Conservation (phyloP, 257 asterid species). For the Catharanthus roseus region DNA sequence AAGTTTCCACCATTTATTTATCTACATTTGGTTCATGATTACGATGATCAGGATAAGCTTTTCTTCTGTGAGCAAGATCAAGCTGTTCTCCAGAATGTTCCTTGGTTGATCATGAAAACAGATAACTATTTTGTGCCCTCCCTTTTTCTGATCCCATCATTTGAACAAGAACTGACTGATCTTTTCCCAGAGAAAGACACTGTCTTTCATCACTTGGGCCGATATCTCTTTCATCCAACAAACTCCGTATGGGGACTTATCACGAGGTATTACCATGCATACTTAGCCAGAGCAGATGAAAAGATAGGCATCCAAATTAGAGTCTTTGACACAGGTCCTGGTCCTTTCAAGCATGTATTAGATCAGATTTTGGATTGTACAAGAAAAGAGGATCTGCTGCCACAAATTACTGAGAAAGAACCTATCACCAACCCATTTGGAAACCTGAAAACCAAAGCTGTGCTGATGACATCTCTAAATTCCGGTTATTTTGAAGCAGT, state of each 20-base stretch:
- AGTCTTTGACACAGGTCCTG: constrained; percentile 32
- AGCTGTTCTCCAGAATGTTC: constrained; percentile 30
- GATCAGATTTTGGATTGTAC: constrained; percentile 60
- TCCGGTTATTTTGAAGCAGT: constrained; percentile 49
- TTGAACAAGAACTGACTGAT: constrained; percentile 40
- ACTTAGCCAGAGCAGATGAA: constrained; percentile 49
- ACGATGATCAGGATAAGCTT: constrained; percentile 46
- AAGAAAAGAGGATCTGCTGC: constrained; percentile 43
- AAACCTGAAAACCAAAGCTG: constrained; percentile 33
- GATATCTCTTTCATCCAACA: constrained; percentile 72
- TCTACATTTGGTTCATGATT: constrained; percentile 66
- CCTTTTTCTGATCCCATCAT: constrained; percentile 58
- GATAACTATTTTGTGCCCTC: constrained; percentile 66
- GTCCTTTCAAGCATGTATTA: constrained; percentile 41
- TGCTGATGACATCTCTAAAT: constrained; percentile 52
- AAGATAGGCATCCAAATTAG: constrained; percentile 59
- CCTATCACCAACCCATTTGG: constrained; percentile 10
- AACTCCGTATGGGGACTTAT: constrained; percentile 57
- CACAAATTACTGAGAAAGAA: constrained; percentile 26
- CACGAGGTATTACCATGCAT: constrained; percentile 53
- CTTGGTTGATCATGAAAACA: constrained; percentile 59
- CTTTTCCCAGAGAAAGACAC: constrained; percentile 66
- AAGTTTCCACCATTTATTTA: constrained; percentile 36
- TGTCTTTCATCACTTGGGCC: constrained; percentile 68
- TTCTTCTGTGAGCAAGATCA: constrained; percentile 71